Evolutionary conservation across 768 basidiomycete genomes (phyloP).

Genomic region (Cystofilobasidium ferigula): DNA sequence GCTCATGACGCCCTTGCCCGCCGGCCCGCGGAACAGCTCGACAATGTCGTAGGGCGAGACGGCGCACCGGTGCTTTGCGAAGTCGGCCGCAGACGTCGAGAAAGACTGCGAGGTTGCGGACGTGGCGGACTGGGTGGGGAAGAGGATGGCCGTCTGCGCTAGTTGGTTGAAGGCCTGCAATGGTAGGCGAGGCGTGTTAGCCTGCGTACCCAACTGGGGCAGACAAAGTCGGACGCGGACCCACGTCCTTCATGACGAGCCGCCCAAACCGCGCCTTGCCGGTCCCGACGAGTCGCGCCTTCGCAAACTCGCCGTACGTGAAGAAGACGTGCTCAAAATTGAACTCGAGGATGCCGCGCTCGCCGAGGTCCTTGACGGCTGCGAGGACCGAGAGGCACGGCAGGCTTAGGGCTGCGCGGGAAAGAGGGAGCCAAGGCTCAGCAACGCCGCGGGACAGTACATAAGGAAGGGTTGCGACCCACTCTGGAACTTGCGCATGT

Average conservation of each 20-base stretch:
- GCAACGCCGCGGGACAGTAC: background rate
- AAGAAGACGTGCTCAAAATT: slow-evolving; percentile 88
- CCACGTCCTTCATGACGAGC: slow-evolving; percentile 46
- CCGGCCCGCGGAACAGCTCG: slow-evolving; percentile 36
- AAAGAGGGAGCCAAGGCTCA: slow-evolving; percentile 8
- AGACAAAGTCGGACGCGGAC: slow-evolving; percentile 57
- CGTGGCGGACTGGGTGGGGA: slow-evolving; percentile 31
- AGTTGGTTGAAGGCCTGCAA: slow-evolving; percentile 67
- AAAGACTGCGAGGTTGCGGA: slow-evolving; percentile 43
- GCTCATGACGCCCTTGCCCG: slow-evolving; percentile 32
- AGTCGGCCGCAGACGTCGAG: slow-evolving; percentile 52
- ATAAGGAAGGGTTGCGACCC: slow-evolving; percentile 35
- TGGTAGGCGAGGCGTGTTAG: slow-evolving; percentile 43
- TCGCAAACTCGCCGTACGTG: slow-evolving; percentile 50
- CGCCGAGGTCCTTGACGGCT: slow-evolving; percentile 64
- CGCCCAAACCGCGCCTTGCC: slow-evolving; percentile 35
- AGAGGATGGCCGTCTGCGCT: slow-evolving; percentile 49
- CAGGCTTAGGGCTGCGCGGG: slow-evolving; percentile 52
- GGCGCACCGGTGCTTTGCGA: slow-evolving; percentile 60
- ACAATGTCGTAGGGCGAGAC: slow-evolving; percentile 54
- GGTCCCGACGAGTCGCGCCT: slow-evolving; percentile 39
- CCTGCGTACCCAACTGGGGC: slow-evolving; percentile 53
- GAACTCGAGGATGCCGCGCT: slow-evolving; percentile 63
- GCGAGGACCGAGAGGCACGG: slow-evolving; percentile 55
- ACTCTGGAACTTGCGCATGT: slow-evolving; percentile 34